Conservation (phyloP, 2,329 filamentous ascomycete genomes). For the Fusarium coicis region DNA sequence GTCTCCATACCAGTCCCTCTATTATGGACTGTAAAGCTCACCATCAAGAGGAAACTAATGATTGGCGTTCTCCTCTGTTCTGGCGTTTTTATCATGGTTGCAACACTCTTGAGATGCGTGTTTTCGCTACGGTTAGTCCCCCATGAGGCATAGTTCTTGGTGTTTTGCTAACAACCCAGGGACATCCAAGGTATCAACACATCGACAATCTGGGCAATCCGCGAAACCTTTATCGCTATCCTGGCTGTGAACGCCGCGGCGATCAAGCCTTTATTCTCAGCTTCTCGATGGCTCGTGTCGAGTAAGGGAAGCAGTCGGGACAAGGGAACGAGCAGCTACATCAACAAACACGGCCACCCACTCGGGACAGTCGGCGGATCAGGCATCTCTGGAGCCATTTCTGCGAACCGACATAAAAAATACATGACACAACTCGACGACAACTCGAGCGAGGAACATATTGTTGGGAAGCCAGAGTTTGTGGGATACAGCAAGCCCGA, state of each 20-base stretch:
- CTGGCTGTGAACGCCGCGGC: conserved; percentile 55
- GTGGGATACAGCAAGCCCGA: conserved; percentile 33
- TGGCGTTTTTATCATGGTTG: conserved; percentile 56
- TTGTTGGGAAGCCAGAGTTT: conserved; percentile 41
- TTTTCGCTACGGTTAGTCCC: conserved; percentile 45
- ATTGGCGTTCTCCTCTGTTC: conserved; percentile 54
- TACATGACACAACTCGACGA: conserved; percentile 43
- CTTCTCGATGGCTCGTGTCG: conserved; percentile 48
- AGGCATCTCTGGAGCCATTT: conserved; percentile 16
- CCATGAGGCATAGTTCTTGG: accelerated
- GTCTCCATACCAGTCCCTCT: conserved; percentile 55
- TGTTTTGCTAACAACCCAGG: conserved; percentile 11
- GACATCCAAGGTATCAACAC: conserved; percentile 52
- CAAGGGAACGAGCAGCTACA: conserved; percentile 40
- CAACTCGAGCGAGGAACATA: conserved; percentile 49
- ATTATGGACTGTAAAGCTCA: conserved; percentile 53
- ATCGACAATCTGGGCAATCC: conserved; percentile 56
- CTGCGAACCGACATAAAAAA: conserved; percentile 26
- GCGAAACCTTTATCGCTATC: conserved; percentile 58
- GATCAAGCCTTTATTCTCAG: conserved; percentile 54
- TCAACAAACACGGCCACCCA: conserved; percentile 40
- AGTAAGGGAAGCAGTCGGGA: conserved; percentile 46
- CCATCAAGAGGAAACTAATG: conserved; percentile 51
- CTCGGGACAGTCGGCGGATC: conserved; percentile 43
- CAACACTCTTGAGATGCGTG: conserved; percentile 55